Base-by-base conservation (phyloP, 306 rosid genomes). In the Alnus rubra region DNA sequence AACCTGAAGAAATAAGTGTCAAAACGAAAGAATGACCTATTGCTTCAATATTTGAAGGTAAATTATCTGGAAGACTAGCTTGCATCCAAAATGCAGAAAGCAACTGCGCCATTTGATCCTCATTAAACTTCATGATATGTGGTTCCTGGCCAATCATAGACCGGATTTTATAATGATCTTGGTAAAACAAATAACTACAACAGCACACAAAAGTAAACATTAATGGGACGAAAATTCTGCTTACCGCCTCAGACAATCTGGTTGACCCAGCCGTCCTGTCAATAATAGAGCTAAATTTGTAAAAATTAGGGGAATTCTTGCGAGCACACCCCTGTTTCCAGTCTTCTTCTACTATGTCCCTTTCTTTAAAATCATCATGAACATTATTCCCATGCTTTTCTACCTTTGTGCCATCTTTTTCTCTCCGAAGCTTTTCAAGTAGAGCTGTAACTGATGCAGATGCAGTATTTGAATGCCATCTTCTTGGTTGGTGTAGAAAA, bases 21-120 rank as follows among this genome's bases (percentile, higher is more conserved):
- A 93, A 83, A 74, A 75, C 82, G 81, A 89, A 96, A 75, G 98
- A 91, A 80, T 90, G 93, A 76, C 92, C 88, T 71, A 96, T 80
- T 62, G 99, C 96, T 83, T 96, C 96, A 78, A 91, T 31, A 84
- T 93, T 96, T 77, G 99, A 85, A 78, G 98, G 99, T 59, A 91
- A 82, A 85, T 91, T 96, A 85, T 96, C 96, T 1, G 93, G 88
- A 76, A 91, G 89, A 76, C 76, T 90, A 67, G 97, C 90, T 85
- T 96, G 94, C 56, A 93, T 88, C 98, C 99, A 96, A 82, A 96
- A 90, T 44, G 98, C 88, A 80, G 99, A 96, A 28, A 93, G 89
- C 85, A 96, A 89, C 77, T 90, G 92, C 30, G 87, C 85, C 71
- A 96, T 81, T 83, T 96, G 99, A 84, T 96, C 99, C 85, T 96